These are phyloP conservation scores for Kodamaea jinghongensis DNA, from an alignment of 805 yeast species.

Conservation along the genomic window DNA sequence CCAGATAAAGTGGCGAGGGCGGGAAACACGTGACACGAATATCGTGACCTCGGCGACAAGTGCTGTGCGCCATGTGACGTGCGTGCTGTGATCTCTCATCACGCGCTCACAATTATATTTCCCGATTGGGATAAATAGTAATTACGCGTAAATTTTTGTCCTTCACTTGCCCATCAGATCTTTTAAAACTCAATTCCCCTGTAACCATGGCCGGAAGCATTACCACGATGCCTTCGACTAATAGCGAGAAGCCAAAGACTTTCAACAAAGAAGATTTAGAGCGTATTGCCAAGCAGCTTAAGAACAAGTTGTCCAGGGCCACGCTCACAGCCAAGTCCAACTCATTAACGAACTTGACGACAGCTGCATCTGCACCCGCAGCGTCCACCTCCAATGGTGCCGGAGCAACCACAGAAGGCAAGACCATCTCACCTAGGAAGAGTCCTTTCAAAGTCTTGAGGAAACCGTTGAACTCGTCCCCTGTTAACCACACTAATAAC, in stretches of 20 bases:
- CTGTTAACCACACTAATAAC: conserved; percentile 11
- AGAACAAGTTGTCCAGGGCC: conserved; percentile 40
- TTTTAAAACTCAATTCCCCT: too few relatives aligned
- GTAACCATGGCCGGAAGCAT: too few relatives aligned
- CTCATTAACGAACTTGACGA: neutral
- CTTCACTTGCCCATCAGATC: too few relatives aligned
- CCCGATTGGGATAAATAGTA: conserved; percentile 11
- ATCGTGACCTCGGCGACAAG: too few relatives aligned
- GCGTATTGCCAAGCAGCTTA: conserved; percentile 42
- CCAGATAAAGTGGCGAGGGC: conserved; percentile 17
- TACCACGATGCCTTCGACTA: conserved; percentile 6
- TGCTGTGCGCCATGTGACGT: conserved; percentile 6
- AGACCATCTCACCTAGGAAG: conserved; percentile 13
- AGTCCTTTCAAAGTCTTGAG: conserved; percentile 33
- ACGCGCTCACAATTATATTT: conserved; percentile 8
- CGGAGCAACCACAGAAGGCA: too few relatives aligned
- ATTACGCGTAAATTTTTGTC: neutral
- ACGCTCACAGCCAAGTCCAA: conserved; percentile 42
- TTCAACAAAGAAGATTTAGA: conserved; percentile 44
- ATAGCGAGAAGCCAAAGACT: conserved; percentile 25
- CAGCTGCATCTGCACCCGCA: neutral
- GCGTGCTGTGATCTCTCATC: neutral
- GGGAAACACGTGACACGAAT: conserved; percentile 11
- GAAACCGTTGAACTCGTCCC: conserved; percentile 23
- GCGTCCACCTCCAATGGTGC: conserved; percentile 12